A percentile compares a stretch with the other conserved stretches of the same genome.
These are phyloP conservation scores for Colletotrichum sp. DNA, from an alignment of 2,329 filamentous ascomycete genomes.

Conservation along the genomic window DNA sequence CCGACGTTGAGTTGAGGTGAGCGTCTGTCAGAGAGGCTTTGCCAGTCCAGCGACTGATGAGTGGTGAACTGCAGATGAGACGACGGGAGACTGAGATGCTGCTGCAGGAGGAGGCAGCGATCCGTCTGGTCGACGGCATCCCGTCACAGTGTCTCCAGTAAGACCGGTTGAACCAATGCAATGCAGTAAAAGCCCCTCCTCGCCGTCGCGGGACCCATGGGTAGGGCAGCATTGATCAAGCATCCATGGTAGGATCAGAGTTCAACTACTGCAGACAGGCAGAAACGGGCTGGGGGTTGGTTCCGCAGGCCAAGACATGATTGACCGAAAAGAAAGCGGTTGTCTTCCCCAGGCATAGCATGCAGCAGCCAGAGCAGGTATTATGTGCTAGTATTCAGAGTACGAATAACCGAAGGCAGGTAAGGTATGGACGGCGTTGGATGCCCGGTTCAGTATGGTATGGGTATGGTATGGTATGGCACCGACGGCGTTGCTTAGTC, in stretches of 20 bases:
- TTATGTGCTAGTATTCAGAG: not conserved
- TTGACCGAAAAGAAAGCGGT: slow-evolving; percentile 2
- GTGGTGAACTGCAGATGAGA: not conserved
- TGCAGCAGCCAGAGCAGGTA: not conserved
- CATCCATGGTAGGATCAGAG: not conserved
- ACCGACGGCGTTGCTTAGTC: not conserved
- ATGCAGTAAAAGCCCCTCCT: not conserved
- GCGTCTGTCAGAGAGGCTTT: not conserved
- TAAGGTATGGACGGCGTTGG: not conserved
- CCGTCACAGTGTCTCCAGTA: not conserved
- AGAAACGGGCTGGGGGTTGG: not conserved
- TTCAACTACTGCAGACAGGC: not conserved
- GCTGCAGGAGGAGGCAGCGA: not conserved
- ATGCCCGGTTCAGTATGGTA: slow-evolving; percentile 10
- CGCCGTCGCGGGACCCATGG: not conserved
- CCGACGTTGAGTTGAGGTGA: not conserved
- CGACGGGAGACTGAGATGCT: not conserved
- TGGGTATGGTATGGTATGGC: not conserved
- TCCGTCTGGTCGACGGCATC: not conserved
- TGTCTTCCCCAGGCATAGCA: not conserved
- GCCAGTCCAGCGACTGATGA: not conserved
- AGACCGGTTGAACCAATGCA: not conserved
- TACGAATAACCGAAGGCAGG: not conserved
- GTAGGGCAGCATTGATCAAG: not conserved
- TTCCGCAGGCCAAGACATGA: slow-evolving; percentile 2